Evolutionary conservation across 1,284 basidiomycete genomes (phyloP).

Genomic region (Irpex sp.): DNA sequence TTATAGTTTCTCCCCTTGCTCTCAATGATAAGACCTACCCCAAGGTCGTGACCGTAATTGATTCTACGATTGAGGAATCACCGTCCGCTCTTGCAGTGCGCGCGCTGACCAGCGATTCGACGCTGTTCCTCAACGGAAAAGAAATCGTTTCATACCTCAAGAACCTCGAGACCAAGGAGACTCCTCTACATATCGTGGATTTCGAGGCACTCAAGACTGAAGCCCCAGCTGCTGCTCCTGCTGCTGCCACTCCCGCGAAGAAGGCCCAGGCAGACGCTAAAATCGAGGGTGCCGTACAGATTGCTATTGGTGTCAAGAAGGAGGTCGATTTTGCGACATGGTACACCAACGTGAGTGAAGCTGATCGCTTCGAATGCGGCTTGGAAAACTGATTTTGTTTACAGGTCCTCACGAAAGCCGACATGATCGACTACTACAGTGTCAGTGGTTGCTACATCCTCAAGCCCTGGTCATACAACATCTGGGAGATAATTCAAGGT

Average conservation of each 20-base stretch:
- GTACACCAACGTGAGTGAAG: conserved; percentile 81
- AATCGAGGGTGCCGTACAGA: conserved; percentile 86
- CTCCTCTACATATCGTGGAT: conserved; percentile 70
- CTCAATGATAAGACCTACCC: conserved; percentile 69
- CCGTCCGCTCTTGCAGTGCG: conserved; percentile 71
- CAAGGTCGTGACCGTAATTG: conserved; percentile 77
- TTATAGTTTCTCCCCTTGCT: conserved; percentile 74
- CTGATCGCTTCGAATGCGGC: no score
- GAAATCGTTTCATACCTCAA: conserved; percentile 75
- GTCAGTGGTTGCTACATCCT: conserved; percentile 99
- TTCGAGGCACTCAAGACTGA: conserved; percentile 62
- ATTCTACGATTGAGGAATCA: conserved; percentile 68
- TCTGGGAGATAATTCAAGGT: conserved; percentile 97
- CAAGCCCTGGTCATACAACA: conserved; percentile 95
- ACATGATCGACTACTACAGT: conserved; percentile 99
- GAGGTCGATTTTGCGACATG: conserved; percentile 91
- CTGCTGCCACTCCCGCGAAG: conserved; percentile 38
- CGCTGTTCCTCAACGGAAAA: conserved; percentile 73
- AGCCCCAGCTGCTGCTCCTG: conserved; percentile 31
- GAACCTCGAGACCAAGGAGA: conserved; percentile 60
- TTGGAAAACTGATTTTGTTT: background rate
- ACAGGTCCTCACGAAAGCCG: conserved; percentile 94
- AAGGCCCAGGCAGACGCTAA: conserved; percentile 71
- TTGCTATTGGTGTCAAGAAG: conserved; percentile 93
- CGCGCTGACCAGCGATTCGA: conserved; percentile 65